phyloP scores from a whole-genome alignment of 225 moss, liverwort and hornwort genomes.

The Pseudoscleropodium purum region DNA sequence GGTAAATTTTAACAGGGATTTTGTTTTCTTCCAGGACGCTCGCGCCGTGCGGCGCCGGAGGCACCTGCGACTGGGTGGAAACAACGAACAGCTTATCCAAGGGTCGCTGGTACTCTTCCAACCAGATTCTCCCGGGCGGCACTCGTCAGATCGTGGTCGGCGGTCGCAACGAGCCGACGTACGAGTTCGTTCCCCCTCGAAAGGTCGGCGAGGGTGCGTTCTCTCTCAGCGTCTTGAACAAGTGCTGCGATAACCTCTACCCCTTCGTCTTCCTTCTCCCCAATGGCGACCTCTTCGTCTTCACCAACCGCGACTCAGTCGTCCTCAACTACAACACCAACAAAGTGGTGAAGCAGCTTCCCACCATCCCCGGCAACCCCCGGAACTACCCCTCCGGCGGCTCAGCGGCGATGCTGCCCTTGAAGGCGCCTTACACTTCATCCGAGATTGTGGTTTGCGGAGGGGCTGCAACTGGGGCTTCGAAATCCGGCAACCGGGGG shows the following conservation, averaged over 20 bases:
- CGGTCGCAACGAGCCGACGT: slow-evolving; percentile 1
- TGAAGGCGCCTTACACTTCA: not conserved
- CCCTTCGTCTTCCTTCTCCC: not conserved
- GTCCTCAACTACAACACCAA: not conserved
- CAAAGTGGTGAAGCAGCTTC: not conserved
- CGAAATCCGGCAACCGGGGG: not conserved
- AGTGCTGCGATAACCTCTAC: slow-evolving; percentile 13
- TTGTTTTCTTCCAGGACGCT: not conserved
- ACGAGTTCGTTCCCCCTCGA: slow-evolving; percentile 22
- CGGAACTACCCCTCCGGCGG: slow-evolving; percentile 8
- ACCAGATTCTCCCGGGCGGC: slow-evolving; percentile 26
- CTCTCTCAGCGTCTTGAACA: not conserved
- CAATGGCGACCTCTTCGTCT: not conserved
- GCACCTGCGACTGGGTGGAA: slow-evolving; percentile 37
- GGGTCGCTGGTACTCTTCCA: slow-evolving; percentile 33
- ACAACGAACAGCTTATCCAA: not conserved
- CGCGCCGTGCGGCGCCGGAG: not conserved
- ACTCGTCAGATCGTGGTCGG: slow-evolving; percentile 28
- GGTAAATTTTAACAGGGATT: not conserved
- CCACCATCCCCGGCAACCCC: not conserved
- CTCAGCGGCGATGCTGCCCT: not conserved
- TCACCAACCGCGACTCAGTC: not conserved
- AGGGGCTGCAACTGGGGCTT: not conserved
- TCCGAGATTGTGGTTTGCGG: not conserved
- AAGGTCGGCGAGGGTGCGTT: slow-evolving; percentile 8